These are phyloP conservation scores for Yamadazyma siamensis DNA, from an alignment of 1,139 yeast genomes.

Conservation along the genomic window DNA sequence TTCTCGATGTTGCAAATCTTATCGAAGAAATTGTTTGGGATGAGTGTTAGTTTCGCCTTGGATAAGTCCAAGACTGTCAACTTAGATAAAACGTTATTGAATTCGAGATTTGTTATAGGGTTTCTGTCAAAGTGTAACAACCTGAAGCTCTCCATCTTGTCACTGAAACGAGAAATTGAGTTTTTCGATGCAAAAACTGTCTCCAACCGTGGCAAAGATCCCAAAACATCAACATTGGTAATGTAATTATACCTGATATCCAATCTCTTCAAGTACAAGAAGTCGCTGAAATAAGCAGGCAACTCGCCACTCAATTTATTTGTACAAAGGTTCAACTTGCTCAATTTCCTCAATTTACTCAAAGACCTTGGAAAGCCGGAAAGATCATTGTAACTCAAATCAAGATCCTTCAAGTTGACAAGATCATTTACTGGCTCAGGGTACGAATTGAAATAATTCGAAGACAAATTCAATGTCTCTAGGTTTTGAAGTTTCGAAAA, in stretches of 20 bases:
- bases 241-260: constrained; percentile 78
- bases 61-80: constrained; percentile 74
- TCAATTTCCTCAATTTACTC: constrained; percentile 54
- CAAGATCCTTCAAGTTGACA: constrained; percentile 60
- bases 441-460: constrained; percentile 68
- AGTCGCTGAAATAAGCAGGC: constrained; percentile 51
- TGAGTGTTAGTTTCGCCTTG: constrained; percentile 75
- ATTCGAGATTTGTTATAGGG: constrained; percentile 74
- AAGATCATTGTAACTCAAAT: constrained; percentile 79
- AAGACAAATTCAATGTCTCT: constrained; percentile 66
- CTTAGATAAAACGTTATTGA: constrained; percentile 53
- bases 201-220: constrained; percentile 64
- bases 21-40: constrained; percentile 63
- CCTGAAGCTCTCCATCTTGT: constrained; percentile 56
- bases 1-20: constrained; percentile 69
- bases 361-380: constrained; percentile 59
- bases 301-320: constrained; percentile 59
- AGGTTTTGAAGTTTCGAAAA: constrained; percentile 57
- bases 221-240: constrained; percentile 60
- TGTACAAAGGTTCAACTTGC: constrained; percentile 71
- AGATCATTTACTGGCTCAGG: constrained; percentile 72
- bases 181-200: constrained; percentile 77
- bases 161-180: constrained; percentile 67
- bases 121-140: constrained; percentile 54
- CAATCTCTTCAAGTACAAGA: constrained; percentile 62